phyloP scores from a whole-genome alignment of 208 protist species.

The Crithidia expoeki region DNA sequence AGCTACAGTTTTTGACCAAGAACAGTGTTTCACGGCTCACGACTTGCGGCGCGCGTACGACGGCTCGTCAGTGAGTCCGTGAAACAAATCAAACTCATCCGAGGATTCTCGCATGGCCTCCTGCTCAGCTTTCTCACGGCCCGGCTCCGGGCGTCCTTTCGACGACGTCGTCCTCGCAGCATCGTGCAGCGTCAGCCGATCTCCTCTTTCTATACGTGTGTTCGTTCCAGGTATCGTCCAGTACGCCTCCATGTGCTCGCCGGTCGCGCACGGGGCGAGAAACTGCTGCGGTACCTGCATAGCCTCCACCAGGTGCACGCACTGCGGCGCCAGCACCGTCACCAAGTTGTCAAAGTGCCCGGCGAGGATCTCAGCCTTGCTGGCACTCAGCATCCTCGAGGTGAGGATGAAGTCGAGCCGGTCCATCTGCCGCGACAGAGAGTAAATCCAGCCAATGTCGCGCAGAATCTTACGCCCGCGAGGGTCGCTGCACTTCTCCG shows the following conservation, averaged over 20 bases:
- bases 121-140: conserved; percentile 64
- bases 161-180: conserved; percentile 13
- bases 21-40: conserved; percentile 54
- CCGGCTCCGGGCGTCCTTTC: conserved; percentile 22
- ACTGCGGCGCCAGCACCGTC: conserved; percentile 88
- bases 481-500: conserved; percentile 73
- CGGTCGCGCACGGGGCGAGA: conserved; percentile 57
- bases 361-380: conserved; percentile 62
- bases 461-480: conserved; percentile 83
- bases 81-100: conserved; percentile 86
- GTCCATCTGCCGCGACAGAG: conserved; percentile 77
- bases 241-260: conserved; percentile 77
- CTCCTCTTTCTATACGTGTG: conserved; percentile 78
- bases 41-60: conserved; percentile 48
- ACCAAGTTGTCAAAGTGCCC: conserved; percentile 88
- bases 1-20: too few relatives aligned
- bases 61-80: conserved; percentile 78
- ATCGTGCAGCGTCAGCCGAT: conserved; percentile 50
- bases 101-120: conserved; percentile 76
- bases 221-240: conserved; percentile 90
- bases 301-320: conserved; percentile 81
- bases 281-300: conserved; percentile 69
- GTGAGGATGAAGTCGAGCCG: conserved; percentile 78
- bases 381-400: conserved; percentile 68
- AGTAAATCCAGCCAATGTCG: conserved; percentile 90